Base-by-base conservation (phyloP, 1,139 yeast species). In the Nakaseomyces glabratus region DNA sequence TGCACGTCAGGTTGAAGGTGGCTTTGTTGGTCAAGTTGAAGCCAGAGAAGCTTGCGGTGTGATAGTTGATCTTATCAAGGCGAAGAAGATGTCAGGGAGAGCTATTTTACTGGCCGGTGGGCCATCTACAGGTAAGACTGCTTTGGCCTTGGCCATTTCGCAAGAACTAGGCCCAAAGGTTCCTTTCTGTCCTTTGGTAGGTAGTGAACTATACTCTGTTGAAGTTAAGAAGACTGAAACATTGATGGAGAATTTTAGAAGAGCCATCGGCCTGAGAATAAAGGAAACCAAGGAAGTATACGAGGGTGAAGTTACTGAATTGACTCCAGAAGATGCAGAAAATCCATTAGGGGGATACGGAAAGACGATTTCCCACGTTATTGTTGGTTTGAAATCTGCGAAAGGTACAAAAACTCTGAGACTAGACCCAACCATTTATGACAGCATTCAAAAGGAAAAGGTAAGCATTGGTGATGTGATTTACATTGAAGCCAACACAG, bases 21-120 rank as follows among this genome's bases (percentile, higher is more conserved):
- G 97, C 3, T 90, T 90, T 57, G 94, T 90, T 32, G 98, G 98
- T 30, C 99, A 90, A 60, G 69, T 70, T 9, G 85, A 79, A 48
- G 98, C 99, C 10, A 73, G 98, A 58, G 98, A 90, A 62, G 97
- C 97, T 1, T 88, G 96, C 58, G 98, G 98, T 43, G 79, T 93
- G 35, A 73, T 90, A 45, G 97, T 90, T 23, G 98, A 90, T 60
- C 67, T 90, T 53, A 86, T 90, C 63, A 88, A 86, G 62, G 81
- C 90, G 24, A 85, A 84, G 56, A 86, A 80, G 59, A 81, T 90
- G 84, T 80, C 94, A 37, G 98, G 98, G 19, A 84, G 86, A 57
- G 98, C 97, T n/a, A 77, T 90, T 32, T 63, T 90, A 43, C 68
- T 90, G 36, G 97, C 98, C 0, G 98, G 98, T 41, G 94, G 95